Evolutionary conservation across 2,329 filamentous ascomycete genomes (phyloP), one percentile per base, ranked within the genome.

Genomic region (Pseudogymnoascus sp.): DNA sequence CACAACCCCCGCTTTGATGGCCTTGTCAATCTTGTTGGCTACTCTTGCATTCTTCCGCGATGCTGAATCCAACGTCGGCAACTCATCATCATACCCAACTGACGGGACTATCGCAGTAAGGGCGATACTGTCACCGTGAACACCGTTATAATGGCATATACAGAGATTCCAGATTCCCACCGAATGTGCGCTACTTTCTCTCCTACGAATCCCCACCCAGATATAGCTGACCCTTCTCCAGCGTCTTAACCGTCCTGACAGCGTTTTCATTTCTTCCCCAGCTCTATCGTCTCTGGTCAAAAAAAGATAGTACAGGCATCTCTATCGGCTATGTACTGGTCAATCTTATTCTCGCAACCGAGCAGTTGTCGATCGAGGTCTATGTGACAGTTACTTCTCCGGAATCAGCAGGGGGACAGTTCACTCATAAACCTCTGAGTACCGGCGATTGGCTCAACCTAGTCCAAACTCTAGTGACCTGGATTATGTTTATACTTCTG

Each of bases 361-460:
- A 36, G 35, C 35, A 36, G 12, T 14, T 36, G 9, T 74, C 70
- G 0, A 75, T 76, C 3, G 77, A 74, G 61, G 6, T 8, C 14
- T 58, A 7, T 28, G 61, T 66, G 54, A 65, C n/a, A 16, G 35
- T 36, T 14, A 14, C 4, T 36, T 9, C 12, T 14, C 35, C 35
- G 11, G 35, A 36, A 36, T 36, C 35, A 36, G 35, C 11, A 12
- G 12, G 12, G 35, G 35, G 35, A 11, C 2, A 3, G 7, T 36
- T 36, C 35, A 36, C 35, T 36, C 35, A 36, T 36, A 14, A 36
- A 9, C 35, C 35, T 5, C 12, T 36, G 35, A 36, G 35, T 36
- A 36, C 35, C 12, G 35, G 35, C 35, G 35, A 36, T 36, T 36
- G 35, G 35, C 35, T 36, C 35, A 36, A 36, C 12, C 12, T 36